Base-by-base conservation (phyloP, 2,329 filamentous ascomycete species). In the Calonectria pseudoreteaudii region DNA sequence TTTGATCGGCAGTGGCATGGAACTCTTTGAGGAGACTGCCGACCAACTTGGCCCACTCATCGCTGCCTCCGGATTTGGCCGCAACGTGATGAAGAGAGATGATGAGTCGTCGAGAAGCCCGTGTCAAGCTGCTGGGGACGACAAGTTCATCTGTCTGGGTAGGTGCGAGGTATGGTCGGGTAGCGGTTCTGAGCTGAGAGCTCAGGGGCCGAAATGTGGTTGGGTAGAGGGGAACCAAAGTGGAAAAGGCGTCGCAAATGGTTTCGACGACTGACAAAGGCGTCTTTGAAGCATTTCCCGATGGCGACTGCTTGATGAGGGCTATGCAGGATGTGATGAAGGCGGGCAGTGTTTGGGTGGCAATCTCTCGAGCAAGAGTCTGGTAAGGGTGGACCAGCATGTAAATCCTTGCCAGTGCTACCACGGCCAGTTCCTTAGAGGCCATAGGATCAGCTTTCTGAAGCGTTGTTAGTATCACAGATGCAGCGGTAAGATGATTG, bases 341-440 rank as follows among this genome's bases (percentile, higher is more conserved):
- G 1, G 90, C 86, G 1, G 94, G 92, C 26, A 98, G 86, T 4
- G 92, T 94, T 3, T 95, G 95, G 0, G 95, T 98, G 1, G 94
- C 96, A 74, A 98, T 94, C 82, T 98, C 96, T 79, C 96, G 91
- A 56, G 96, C 89, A 68, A 98, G 88, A 11, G 95, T 97, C 73
- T 94, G 94, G 81, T 95, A 95, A 47, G 93, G 91, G 81, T 95
- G 94, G 50, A 96, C 93, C 44, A 97, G 90, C 78, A 92, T 90
- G 85, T 97, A 98, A 78, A 98, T 95, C 80, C 94, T 93, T 26
- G 94, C 94, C 74, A 98, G 86, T 18, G 94, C 91, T 74, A 97
- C 90, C 65, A 98, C 87, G 77, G 91, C 91, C 72, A 98, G 84
- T 82, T 94, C 94, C 82, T 97, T 97, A 41, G 92, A 92, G 5